A percentile compares a stretch with the other conserved stretches of the same genome.
Conservation (phyloP, 2,329 filamentous ascomycete genomes). For the Ilyonectria destructans region DNA sequence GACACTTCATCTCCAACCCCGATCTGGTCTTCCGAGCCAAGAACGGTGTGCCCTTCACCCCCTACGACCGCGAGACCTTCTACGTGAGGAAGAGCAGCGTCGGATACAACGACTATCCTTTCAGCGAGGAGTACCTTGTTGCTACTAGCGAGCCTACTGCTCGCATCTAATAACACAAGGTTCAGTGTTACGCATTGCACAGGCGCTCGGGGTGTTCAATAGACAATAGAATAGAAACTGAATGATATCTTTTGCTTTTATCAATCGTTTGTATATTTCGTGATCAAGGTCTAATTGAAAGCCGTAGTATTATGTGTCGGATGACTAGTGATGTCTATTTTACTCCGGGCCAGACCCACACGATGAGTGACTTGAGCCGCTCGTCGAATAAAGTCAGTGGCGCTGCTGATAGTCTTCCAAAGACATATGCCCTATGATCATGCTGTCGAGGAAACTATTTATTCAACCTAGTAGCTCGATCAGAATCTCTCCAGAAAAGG, state of each 20-base stretch:
- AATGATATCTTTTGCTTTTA: not conserved
- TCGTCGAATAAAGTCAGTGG: too few species aligned
- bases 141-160: slow-evolving; percentile 2
- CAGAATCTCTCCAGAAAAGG: slow-evolving; percentile 55
- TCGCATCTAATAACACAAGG: not conserved
- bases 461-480: slow-evolving; percentile 54
- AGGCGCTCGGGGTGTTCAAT: not conserved
- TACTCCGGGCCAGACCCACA: too few species aligned
- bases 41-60: slow-evolving; percentile 54
- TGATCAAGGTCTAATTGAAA: too few species aligned
- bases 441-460: slow-evolving; percentile 45
- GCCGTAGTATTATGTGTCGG: too few species aligned
- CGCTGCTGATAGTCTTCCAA: too few species aligned
- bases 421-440: not conserved
- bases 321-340: too few species aligned
- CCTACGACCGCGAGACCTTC: slow-evolving; percentile 59
- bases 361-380: too few species aligned
- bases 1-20: slow-evolving; percentile 56
- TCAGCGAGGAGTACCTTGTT: slow-evolving; percentile 43
- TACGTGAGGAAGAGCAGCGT: slow-evolving; percentile 51
- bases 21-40: slow-evolving; percentile 58
- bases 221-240: not conserved
- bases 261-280: not conserved
- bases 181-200: not conserved
- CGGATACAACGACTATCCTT: slow-evolving; percentile 52